phyloP scores from a whole-genome alignment of 352 stramenopile genomes.

The Pythium scleroteichum region DNA sequence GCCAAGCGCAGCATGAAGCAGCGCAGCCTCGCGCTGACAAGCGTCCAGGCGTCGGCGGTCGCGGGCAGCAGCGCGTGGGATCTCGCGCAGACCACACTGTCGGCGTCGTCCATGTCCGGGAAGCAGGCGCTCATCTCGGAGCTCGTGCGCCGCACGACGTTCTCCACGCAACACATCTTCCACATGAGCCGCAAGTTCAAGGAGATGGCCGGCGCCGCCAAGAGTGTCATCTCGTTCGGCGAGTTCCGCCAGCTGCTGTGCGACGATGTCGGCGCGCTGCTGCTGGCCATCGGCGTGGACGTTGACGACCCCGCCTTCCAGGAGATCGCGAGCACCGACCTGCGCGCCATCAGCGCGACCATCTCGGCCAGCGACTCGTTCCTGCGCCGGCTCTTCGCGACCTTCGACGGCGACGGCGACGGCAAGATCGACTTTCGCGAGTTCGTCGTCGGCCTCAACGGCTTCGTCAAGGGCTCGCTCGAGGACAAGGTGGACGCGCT shows the following conservation, averaged over 20 bases:
- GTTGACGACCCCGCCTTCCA: neutral
- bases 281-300: constrained; percentile 26
- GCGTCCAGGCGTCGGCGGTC: constrained; percentile 24
- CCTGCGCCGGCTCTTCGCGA: constrained; percentile 40
- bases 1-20: constrained; percentile 31
- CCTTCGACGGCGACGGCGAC: constrained; percentile 46
- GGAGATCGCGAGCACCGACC: constrained; percentile 21
- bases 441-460: constrained; percentile 51
- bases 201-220: constrained; percentile 34
- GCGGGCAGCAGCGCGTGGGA: constrained; percentile 5
- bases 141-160: constrained; percentile 40
- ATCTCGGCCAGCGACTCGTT: constrained; percentile 51
- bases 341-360: constrained; percentile 39
- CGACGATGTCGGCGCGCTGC: constrained; percentile 32
- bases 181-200: constrained; percentile 58
- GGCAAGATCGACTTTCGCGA: constrained; percentile 52
- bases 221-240: constrained; percentile 43
- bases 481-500: constrained; percentile 47
- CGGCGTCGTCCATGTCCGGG: constrained; percentile 7
- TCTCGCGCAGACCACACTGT: neutral
- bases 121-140: constrained; percentile 55
- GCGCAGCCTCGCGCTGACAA: constrained; percentile 39
- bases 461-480: constrained; percentile 38
- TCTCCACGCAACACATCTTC: constrained; percentile 48
- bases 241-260: constrained; percentile 46